Percentiles rank a stretch among this genome's conserved stretches.
Evolutionary conservation across 805 yeast genomes (phyloP).

Genomic region (Nakazawaea laoshanensis): DNA sequence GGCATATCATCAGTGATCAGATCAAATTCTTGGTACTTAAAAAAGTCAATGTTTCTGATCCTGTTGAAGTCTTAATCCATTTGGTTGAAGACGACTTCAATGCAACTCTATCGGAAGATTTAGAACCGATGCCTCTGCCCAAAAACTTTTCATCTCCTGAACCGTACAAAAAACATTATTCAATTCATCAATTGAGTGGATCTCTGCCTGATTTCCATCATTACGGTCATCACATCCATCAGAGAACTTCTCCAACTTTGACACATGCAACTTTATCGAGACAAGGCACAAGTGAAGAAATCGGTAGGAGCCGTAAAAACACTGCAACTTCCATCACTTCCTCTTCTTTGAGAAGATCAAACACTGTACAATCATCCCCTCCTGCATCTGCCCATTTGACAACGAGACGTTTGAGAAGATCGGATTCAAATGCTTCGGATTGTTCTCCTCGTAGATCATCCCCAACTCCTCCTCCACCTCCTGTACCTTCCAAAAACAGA

Average conservation of each 20-base stretch:
- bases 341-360: slow-evolving; percentile 4
- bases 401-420: slow-evolving; percentile 10
- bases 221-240: slow-evolving; percentile 1
- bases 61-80: slow-evolving; percentile 42
- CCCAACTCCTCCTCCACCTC: slow-evolving; percentile 6
- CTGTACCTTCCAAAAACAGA: slow-evolving; percentile 11
- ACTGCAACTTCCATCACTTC: slow-evolving; percentile 1
- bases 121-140: slow-evolving; percentile 5
- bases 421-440: slow-evolving; percentile 10
- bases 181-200: slow-evolving; percentile 15
- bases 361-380: slow-evolving; percentile 4
- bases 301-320: slow-evolving; percentile 3
- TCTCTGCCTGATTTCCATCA: slow-evolving; percentile 16
- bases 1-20: slow-evolving; percentile 49
- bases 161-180: slow-evolving; percentile 5
- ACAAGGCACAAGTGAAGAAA: slow-evolving; percentile 3
- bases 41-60: slow-evolving; percentile 39
- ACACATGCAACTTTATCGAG: slow-evolving; percentile 5
- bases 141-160: slow-evolving; percentile 4
- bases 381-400: slow-evolving; percentile 5
- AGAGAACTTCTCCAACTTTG: slow-evolving; percentile 9
- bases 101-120: slow-evolving; percentile 2
- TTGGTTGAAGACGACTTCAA: slow-evolving; percentile 43
- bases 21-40: slow-evolving; percentile 47
- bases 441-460: slow-evolving; percentile 2